Evolutionary conservation across 2,329 filamentous ascomycete species (phyloP).

Genomic region (Coniochaeta hoffmannii): DNA sequence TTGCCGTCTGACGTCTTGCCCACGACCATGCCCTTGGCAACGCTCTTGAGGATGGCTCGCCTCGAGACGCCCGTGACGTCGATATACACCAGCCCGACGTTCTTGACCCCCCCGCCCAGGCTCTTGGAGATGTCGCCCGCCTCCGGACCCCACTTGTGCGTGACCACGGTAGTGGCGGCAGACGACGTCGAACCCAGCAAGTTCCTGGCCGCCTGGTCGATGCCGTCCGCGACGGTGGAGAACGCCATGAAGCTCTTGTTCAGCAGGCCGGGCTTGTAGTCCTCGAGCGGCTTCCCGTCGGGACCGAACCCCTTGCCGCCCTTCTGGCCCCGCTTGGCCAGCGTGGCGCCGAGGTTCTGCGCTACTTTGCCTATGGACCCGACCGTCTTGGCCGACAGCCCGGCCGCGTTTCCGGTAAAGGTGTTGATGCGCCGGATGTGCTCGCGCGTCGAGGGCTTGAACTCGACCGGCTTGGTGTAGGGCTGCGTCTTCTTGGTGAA

Average conservation of each 20-base stretch:
- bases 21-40: constrained; percentile 94
- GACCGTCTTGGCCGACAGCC: constrained; percentile 77
- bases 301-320: constrained; percentile 57
- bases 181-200: constrained; percentile 66
- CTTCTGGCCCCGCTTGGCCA: constrained; percentile 54
- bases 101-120: constrained; percentile 83
- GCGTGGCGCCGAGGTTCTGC: constrained; percentile 77
- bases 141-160: constrained; percentile 83
- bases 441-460: constrained; percentile 75
- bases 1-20: constrained; percentile 70
- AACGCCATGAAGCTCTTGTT: constrained; percentile 98
- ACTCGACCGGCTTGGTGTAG: constrained; percentile 73
- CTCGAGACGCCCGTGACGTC: constrained; percentile 90
- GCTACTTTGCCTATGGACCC: constrained; percentile 76
- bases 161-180: constrained; percentile 78
- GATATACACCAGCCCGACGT: constrained; percentile 94
- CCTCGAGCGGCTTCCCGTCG: constrained; percentile 55
- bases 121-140: constrained; percentile 70
- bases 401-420: constrained; percentile 73
- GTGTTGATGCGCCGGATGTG: constrained; percentile 83
- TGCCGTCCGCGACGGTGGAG: constrained; percentile 86
- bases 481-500: constrained; percentile 79
- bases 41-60: constrained; percentile 83
- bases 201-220: constrained; percentile 77
- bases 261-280: constrained; percentile 82